Conservation (phyloP, 2,329 filamentous ascomycete species). For the Coniochaeta prunicola region DNA sequence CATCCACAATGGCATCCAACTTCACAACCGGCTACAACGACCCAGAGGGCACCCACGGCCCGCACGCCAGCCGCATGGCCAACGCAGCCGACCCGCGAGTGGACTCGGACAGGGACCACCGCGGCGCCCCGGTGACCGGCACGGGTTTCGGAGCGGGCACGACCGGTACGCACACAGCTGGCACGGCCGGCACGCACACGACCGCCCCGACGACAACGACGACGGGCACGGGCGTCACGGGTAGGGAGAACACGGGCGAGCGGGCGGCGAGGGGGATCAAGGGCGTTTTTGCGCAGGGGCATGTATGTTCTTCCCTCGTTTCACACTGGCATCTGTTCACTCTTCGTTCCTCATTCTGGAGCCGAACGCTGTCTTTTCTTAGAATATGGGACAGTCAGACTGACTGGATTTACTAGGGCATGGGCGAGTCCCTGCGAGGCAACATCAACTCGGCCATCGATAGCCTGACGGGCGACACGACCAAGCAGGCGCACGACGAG, state of each 20-base stretch:
- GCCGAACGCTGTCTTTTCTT: too few relatives aligned
- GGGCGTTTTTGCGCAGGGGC: slow-evolving; percentile 1
- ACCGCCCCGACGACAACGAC: background rate
- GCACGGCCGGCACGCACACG: background rate
- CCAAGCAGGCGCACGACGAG: slow-evolving; percentile 18
- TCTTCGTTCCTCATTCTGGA: too few relatives aligned
- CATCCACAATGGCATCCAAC: background rate
- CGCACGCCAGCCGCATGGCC: background rate
- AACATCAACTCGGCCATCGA: slow-evolving; percentile 7
- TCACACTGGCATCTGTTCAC: too few relatives aligned
- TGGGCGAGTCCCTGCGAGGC: slow-evolving; percentile 3
- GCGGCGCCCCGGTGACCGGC: background rate
- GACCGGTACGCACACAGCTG: background rate
- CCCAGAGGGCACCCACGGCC: slow-evolving; percentile 6
- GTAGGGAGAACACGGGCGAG: background rate
- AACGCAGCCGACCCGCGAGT: slow-evolving; percentile 35
- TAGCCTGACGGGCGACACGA: slow-evolving; percentile 20
- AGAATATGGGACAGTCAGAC: too few relatives aligned
- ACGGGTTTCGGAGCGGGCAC: background rate
- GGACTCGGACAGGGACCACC: slow-evolving; percentile 33
- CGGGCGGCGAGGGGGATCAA: background rate
- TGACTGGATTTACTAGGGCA: too few relatives aligned
- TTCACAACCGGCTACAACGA: background rate
- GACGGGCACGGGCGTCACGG: background rate
- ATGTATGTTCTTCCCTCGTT: background rate